Percentiles rank a stretch among this genome's conserved stretches.
Conservation (phyloP, 129 eudicot genomes). For the Centrapalus pauciflorus region DNA sequence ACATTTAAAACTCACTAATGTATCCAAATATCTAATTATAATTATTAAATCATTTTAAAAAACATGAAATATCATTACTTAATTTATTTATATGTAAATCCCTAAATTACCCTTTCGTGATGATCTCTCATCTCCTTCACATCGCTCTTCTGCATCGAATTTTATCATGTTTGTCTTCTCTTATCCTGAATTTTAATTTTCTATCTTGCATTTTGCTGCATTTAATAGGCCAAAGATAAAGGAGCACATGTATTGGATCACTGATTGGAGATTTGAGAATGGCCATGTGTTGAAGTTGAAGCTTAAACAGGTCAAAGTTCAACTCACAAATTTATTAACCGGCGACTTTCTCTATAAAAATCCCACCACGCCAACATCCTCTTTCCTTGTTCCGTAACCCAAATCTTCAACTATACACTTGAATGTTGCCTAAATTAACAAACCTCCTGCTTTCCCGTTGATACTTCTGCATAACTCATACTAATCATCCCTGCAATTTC, state of each 20-base stretch:
- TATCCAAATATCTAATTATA: too few relatives aligned
- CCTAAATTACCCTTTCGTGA: too few relatives aligned
- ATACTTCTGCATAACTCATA: background rate
- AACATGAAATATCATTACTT: too few relatives aligned
- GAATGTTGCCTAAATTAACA: constrained; percentile 6
- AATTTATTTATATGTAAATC: too few relatives aligned
- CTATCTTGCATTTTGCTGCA: too few relatives aligned
- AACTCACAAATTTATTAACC: constrained; percentile 16
- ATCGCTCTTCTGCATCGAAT: too few relatives aligned
- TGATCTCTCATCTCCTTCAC: too few relatives aligned
- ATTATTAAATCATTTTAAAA: too few relatives aligned
- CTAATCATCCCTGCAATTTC: background rate
- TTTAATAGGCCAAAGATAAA: too few relatives aligned
- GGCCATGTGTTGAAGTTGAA: constrained; percentile 8
- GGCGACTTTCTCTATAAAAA: constrained; percentile 5
- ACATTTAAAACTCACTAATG: too few relatives aligned
- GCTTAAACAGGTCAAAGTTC: constrained; percentile 20
- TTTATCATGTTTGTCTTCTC: too few relatives aligned
- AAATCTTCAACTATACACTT: constrained; percentile 17
- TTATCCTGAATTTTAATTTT: too few relatives aligned
- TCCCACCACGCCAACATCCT: constrained; percentile 10
- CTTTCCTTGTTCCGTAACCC: background rate
- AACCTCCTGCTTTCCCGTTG: background rate
- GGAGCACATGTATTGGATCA: constrained; percentile 18
- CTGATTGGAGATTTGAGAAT: constrained; percentile 11